Base-by-base conservation (phyloP, 108 stramenopile species). In the Nannochloropsis salina region DNA sequence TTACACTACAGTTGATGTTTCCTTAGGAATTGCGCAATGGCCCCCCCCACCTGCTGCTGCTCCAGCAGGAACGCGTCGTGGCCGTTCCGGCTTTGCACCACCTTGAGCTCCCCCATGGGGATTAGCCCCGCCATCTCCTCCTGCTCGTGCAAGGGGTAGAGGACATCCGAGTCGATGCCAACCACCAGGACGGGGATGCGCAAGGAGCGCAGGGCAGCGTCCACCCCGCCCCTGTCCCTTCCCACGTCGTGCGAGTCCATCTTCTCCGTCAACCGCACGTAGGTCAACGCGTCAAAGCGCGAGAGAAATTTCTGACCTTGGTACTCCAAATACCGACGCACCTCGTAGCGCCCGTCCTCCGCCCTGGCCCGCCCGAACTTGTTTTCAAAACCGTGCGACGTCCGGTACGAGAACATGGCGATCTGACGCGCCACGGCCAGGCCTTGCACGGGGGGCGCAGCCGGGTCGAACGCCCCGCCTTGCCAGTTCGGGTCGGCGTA, bases 61-160 rank as follows among this genome's bases (percentile, higher is more conserved):
- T 97, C 96, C 88, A 97, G 88, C 86, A 97, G 90, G 85, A 97
- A 97, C 10, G 95, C 95, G 90, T 97, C 96, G 86, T 97, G 96
- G 6, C 95, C 96, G 42, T 95, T 94, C 80, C 92, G 90, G 81
- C 93, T 94, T 51, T 93, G 92, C 90, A 97, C 94, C 11, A 95
- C 92, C 83, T 91, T 91, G 83, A 97, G 85, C 79, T 93, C 88
- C 11, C 90, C 86, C 81, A 92, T 92, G 8, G 95, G 95, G 85
- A 97, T 89, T 44, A 83, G 80, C 11, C 87, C 84, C 1, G 91
- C 94, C 85, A 97, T 81, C 82, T 95, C 93, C 85, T 94, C 92
- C 91, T 97, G 96, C 85, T 97, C 95, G 11, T 86, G 80, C 22
- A 97, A 81, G 2, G 95, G 95, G 87, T 97, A 96, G 45, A 97